Evolutionary conservation across 2,329 filamentous ascomycete species (phyloP), one percentile per base, ranked within the genome.

Genomic region (Neofusicoccum parvum): DNA sequence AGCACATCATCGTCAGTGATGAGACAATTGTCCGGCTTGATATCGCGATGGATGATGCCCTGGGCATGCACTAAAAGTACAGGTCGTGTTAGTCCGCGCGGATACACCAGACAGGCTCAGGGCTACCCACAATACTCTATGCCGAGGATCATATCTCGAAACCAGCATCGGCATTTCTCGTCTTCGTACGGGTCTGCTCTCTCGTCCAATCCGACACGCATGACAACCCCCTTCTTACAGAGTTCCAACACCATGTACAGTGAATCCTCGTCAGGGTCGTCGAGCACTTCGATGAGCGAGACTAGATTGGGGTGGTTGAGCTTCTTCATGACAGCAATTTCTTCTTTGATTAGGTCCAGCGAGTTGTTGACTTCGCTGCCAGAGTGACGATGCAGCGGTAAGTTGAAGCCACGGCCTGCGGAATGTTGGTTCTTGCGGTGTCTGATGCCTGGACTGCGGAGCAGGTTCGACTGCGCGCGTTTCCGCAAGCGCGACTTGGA

Each of bases 311-410:
- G 90, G 74, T 99, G 95, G 74, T 97, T 89, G 53, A 98, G 85
- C 80, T 98, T 98, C 83, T 98, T 99, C 94, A 99, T 98, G 75
- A 98, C 96, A 66, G 95, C 95, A 72, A 98, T 95, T 78, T 99
- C 95, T 77, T 97, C 92, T 67, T 93, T 91, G 76, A 99, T 98
- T 67, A 98, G 82, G 73, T 91, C 91, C 12, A 98, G 82, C 0
- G 94, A 87, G 70, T 89, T 90, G 74, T 91, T 89, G 78, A 56
- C 82, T 49, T 86, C 83, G 6, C 79, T 80, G 7, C 83, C 82
- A 10, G 86, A 85, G 71, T 86, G 83, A 41, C 87, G 83, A 76
- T 90, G 86, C 60, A 89, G 75, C 1, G 87, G 86, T n/a, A 86
- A 87, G 72, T 88, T 88, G 78, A 83, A 88, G 71, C 80, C 87